Conservation (phyloP, 306 rosid genomes). For the Quercus robur region DNA sequence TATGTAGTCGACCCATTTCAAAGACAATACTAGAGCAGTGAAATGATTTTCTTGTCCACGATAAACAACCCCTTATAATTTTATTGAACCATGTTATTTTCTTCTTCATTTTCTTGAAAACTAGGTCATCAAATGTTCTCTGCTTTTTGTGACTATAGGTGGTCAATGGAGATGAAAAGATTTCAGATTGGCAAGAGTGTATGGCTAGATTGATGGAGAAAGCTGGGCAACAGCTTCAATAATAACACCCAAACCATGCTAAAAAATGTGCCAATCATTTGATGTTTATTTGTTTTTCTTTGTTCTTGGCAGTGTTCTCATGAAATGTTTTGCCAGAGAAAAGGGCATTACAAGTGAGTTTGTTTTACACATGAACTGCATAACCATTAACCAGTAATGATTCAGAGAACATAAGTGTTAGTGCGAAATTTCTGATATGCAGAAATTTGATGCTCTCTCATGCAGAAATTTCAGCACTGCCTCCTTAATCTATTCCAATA, state of each 20-base stretch:
- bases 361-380: not conserved
- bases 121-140: not conserved
- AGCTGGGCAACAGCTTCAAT: constrained; percentile 38
- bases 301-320: not conserved
- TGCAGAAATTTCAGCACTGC: too few relatives aligned
- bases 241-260: constrained; percentile 14
- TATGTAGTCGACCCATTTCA: too few relatives aligned
- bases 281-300: constrained; percentile 1
- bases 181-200: constrained; percentile 79
- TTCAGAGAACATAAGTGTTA: not conserved
- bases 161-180: constrained; percentile 67
- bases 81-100: not conserved
- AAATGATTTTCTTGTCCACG: too few relatives aligned
- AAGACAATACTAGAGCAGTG: too few relatives aligned
- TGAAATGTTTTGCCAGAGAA: not conserved
- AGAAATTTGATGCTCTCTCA: too few relatives aligned
- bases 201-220: constrained; percentile 54
- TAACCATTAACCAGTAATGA: not conserved
- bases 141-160: constrained; percentile 32
- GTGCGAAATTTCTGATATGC: not conserved
- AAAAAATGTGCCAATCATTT: not conserved
- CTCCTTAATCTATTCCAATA: too few relatives aligned
- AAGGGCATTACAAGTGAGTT: not conserved
- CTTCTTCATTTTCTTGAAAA: not conserved
- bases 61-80: too few relatives aligned